Evolutionary conservation across 192 early-diverging fungal genomes (phyloP).

Genomic region (Radiomyces spectabilis): DNA sequence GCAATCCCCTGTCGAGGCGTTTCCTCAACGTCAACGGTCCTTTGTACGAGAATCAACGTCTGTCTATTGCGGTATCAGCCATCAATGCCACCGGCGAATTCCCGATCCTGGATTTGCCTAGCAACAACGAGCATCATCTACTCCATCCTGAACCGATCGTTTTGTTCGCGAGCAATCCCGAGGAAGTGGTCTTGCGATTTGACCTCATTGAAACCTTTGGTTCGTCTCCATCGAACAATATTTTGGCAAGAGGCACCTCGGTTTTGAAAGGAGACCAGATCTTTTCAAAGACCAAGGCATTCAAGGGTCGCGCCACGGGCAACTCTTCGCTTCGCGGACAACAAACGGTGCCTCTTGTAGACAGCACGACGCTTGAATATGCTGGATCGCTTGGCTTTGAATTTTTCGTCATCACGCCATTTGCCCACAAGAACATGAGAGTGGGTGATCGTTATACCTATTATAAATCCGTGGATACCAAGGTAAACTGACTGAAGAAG

Average conservation of each 20-base stretch:
- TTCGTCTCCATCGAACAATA: slow-evolving; percentile 22
- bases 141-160: slow-evolving; percentile 47
- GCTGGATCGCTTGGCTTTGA: slow-evolving; percentile 53
- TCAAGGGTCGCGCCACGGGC: slow-evolving; percentile 18
- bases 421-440: slow-evolving; percentile 48
- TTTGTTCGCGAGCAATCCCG: slow-evolving; percentile 37
- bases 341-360: slow-evolving; percentile 52
- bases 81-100: slow-evolving; percentile 52
- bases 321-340: slow-evolving; percentile 45
- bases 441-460: slow-evolving; percentile 48
- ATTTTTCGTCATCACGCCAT: slow-evolving; percentile 57
- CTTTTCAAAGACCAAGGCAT: slow-evolving; percentile 19
- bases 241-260: slow-evolving; percentile 50
- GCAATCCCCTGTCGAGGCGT: slow-evolving; percentile 24
- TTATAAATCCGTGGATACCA: slow-evolving; percentile 52
- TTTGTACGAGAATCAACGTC: slow-evolving; percentile 10
- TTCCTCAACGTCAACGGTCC: slow-evolving; percentile 40
- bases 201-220: slow-evolving; percentile 53
- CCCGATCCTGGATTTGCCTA: slow-evolving; percentile 48
- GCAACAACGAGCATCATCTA: slow-evolving; percentile 19
- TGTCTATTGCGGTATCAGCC: slow-evolving; percentile 52
- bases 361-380: slow-evolving; percentile 34
- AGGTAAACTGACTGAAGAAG: slow-evolving; percentile 31
- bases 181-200: slow-evolving; percentile 47
- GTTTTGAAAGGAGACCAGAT: slow-evolving; percentile 43